Conservation (phyloP, 2,329 filamentous ascomycete genomes). For the Aureobasidium pullulans region DNA sequence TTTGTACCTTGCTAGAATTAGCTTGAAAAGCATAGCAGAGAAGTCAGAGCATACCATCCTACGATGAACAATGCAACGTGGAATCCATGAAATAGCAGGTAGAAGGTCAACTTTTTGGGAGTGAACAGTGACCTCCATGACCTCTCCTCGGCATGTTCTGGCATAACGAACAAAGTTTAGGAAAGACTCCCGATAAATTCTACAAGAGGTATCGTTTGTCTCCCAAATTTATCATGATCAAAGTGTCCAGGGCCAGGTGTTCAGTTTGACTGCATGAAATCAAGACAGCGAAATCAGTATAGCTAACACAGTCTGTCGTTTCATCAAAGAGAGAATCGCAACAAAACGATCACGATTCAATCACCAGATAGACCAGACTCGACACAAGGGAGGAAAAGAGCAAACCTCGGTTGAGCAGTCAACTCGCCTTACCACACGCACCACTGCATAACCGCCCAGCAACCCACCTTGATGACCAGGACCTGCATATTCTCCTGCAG, state of each 20-base stretch:
- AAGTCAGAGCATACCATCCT: constrained; percentile 26
- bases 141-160: neutral
- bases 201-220: no score
- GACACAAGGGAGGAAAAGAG: neutral
- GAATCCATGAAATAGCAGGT: constrained; percentile 30
- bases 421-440: neutral
- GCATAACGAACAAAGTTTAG: neutral
- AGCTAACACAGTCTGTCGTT: neutral
- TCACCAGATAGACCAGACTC: neutral
- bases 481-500: constrained; percentile 2
- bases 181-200: no score
- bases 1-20: constrained; percentile 57
- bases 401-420: neutral
- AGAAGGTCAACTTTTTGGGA: constrained; percentile 29
- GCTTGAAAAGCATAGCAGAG: constrained; percentile 16
- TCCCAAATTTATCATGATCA: no score
- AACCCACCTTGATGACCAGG: constrained; percentile 3
- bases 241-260: no score
- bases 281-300: neutral
- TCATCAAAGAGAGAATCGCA: neutral
- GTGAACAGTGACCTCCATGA: constrained; percentile 25
- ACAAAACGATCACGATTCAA: neutral
- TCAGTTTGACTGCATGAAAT: neutral
- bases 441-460: neutral
- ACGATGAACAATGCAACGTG: constrained; percentile 31